Base-by-base conservation (phyloP, 306 rosid species). In the Rubus parviflorus region DNA sequence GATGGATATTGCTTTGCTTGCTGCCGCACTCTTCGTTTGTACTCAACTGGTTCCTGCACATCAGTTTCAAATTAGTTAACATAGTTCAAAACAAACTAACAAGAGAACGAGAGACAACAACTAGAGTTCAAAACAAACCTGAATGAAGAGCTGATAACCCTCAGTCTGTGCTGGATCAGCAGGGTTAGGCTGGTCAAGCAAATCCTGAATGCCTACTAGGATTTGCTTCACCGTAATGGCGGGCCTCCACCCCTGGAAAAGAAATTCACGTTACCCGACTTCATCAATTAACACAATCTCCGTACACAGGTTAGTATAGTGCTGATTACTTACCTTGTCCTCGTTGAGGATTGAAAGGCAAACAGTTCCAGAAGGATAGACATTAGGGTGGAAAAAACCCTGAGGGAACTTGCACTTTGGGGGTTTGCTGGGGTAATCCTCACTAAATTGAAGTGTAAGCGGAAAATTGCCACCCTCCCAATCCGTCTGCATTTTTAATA, bases 301-400 rank as follows among this genome's bases (percentile, higher is more conserved):
- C 58, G 6, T n/a, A 13, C 13, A 13, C 30, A 7, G 17, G 45
- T 74, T n/a, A 46, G 17, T 51, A 40, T 25, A 19, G 12, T 49
- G 43, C 22, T 6, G 30, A 42, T 16, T 53, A 84, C 91, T 86
- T 84, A 90, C 96, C 66, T 89, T 90, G 69, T 90, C 98, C 78
- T 93, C 98, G 38, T 89, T 90, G 73, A 93, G 93, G 81, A 93
- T 93, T 63, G 98, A 93, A 70, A 93, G 87, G 85, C 98, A 93
- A 83, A 93, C 98, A 61, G 97, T 90, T 81, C 98, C 98, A 69
- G 97, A 93, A 37, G 98, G 98, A 73, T 93, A 93, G n/a, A 93
- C 97, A 83, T 93, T 93, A 68, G 98, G 98, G 84, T 93, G 97
- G 83, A 93, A 93, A 85, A 93, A 93, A 40, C 91, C 89, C 78